phyloP scores from a whole-genome alignment of 2,329 filamentous ascomycete species.

The Xylaria sp. region DNA sequence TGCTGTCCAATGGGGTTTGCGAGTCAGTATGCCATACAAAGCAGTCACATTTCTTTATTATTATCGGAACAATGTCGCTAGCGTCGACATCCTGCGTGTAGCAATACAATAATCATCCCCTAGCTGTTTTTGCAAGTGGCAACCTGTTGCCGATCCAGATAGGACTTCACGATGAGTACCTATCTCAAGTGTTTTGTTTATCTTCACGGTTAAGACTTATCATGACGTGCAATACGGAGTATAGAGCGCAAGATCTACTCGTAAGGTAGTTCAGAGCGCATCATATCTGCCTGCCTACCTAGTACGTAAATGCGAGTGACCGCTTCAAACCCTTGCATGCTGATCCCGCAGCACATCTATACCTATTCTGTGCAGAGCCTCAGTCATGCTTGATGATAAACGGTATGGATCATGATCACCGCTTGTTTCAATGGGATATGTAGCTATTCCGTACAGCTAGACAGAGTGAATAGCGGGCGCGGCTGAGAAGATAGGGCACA shows the following conservation, averaged over 20 bases:
- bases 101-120: background rate
- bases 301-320: too few relatives aligned
- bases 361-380: too few relatives aligned
- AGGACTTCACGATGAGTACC: background rate
- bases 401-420: too few relatives aligned
- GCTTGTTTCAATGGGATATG: too few relatives aligned
- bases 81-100: background rate
- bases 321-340: too few relatives aligned
- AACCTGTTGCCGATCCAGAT: background rate
- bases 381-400: too few relatives aligned
- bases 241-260: background rate
- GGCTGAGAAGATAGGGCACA: too few relatives aligned
- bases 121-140: background rate
- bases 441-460: too few relatives aligned
- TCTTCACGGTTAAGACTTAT: background rate
- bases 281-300: too few relatives aligned
- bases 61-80: background rate
- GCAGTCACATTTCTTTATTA: constrained; percentile 1
- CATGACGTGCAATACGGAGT: background rate
- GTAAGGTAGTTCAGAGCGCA: too few relatives aligned
- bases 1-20: background rate
- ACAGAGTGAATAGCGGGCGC: too few relatives aligned
- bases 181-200: background rate
- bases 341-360: too few relatives aligned
- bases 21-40: background rate